A percentile compares a stretch with the other conserved stretches of the same genome.
phyloP scores from a whole-genome alignment of 352 stramenopile species.

The Pythium phragmitis region DNA sequence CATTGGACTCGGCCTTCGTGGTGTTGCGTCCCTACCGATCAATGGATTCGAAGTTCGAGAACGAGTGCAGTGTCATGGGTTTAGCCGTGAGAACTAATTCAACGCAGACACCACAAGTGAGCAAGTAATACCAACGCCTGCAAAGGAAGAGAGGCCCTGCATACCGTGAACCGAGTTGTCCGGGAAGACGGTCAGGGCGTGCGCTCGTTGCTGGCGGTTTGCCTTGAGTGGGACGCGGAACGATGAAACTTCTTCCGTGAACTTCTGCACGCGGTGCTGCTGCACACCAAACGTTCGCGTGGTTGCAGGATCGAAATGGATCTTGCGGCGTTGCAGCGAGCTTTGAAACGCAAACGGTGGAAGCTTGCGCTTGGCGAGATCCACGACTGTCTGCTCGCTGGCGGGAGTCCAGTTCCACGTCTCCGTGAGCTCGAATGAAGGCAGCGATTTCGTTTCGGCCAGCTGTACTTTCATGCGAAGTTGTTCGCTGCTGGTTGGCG shows the following conservation, averaged over 20 bases:
- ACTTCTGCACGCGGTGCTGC: constrained; percentile 54
- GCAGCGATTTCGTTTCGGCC: constrained; percentile 38
- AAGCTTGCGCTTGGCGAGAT: constrained; percentile 23
- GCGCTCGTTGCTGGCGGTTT: constrained; percentile 52
- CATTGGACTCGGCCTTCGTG: no score
- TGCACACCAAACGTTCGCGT: constrained; percentile 50
- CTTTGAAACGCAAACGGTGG: constrained; percentile 32
- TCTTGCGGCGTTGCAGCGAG: constrained; percentile 41
- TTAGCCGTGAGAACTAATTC: constrained; percentile 43
- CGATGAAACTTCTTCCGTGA: constrained; percentile 68
- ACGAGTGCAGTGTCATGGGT: constrained; percentile 63
- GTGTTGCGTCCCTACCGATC: constrained; percentile 29
- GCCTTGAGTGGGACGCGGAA: constrained; percentile 60
- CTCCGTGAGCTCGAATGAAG: constrained; percentile 30
- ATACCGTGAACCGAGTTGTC: constrained; percentile 68
- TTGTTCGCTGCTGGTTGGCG: constrained; percentile 30
- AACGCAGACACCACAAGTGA: not conserved
- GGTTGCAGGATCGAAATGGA: constrained; percentile 67
- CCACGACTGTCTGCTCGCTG: constrained; percentile 21
- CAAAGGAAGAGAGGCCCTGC: not conserved
- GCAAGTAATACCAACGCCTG: not conserved
- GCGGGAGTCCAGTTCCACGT: constrained; percentile 24
- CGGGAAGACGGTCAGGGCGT: constrained; percentile 51
- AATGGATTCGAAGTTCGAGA: constrained; percentile 45
- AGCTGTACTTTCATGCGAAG: constrained; percentile 43